A percentile compares a stretch with the other conserved stretches of the same genome.
phyloP scores from a whole-genome alignment of 768 basidiomycete species.

The Suillus lakei region DNA sequence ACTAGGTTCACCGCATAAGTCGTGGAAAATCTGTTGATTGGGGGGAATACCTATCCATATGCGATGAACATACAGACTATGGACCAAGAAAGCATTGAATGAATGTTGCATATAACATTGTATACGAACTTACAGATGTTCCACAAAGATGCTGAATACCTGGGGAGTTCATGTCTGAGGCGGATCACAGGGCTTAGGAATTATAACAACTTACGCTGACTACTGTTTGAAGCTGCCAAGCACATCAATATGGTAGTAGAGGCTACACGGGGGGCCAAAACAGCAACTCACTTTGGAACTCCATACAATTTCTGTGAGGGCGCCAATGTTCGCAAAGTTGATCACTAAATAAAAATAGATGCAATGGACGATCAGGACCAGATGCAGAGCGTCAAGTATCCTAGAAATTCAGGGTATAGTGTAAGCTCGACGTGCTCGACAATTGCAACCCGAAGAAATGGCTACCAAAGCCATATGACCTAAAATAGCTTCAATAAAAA shows the following conservation, averaged over 20 bases:
- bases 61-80: conserved; percentile 1
- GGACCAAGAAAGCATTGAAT: not conserved
- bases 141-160: not conserved
- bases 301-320: conserved; percentile 37
- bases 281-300: not conserved
- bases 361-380: conserved; percentile 39
- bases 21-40: not conserved
- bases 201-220: not conserved
- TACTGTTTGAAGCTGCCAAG: not conserved
- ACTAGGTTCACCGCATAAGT: not conserved
- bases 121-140: not conserved
- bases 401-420: conserved; percentile 20
- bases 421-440: not conserved
- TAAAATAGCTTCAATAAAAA: not conserved
- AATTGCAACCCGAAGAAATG: not conserved
- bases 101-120: not conserved
- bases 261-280: not conserved
- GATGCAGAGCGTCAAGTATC: conserved; percentile 41
- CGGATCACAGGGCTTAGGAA: not conserved
- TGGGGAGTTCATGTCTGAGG: not conserved
- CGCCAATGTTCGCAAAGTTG: conserved; percentile 35
- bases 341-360: conserved; percentile 42
- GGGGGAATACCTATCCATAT: conserved; percentile 5
- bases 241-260: not conserved
- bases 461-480: not conserved